phyloP scores from a whole-genome alignment of 2,329 filamentous ascomycete genomes.

The Penicillium sumatraense region DNA sequence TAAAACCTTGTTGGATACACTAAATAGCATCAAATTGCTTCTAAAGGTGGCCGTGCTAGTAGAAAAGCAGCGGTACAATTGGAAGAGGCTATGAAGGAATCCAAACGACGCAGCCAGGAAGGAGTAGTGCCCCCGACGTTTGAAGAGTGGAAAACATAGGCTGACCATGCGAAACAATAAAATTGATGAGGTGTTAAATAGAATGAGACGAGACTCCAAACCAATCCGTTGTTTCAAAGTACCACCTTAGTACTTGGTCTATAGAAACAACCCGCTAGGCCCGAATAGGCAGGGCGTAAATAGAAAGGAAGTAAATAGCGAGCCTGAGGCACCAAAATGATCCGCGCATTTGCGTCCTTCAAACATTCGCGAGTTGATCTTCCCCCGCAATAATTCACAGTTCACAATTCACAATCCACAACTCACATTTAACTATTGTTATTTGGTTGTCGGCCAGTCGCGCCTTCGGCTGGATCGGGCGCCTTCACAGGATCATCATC shows the following conservation, averaged over 20 bases:
- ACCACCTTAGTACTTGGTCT: not conserved
- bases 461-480: not conserved
- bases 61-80: constrained; percentile 15
- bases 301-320: constrained; percentile 4
- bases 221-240: not conserved
- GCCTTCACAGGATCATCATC: not conserved
- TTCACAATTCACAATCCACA: too few relatives aligned
- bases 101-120: constrained; percentile 14
- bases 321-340: constrained; percentile 22
- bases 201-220: too few relatives aligned
- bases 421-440: constrained; percentile 29
- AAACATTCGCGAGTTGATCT: constrained; percentile 4
- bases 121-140: constrained; percentile 26
- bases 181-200: too few relatives aligned
- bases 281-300: constrained; percentile 23
- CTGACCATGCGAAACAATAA: not conserved
- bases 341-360: not conserved
- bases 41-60: constrained; percentile 29
- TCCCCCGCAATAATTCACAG: constrained; percentile 16
- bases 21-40: constrained; percentile 29
- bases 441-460: not conserved
- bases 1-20: not conserved
- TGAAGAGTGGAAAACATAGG: constrained; percentile 25
- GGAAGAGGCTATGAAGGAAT: constrained; percentile 12
- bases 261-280: constrained; percentile 13